These are phyloP conservation scores for Strobilomyces echinocephalus DNA, from an alignment of 768 basidiomycete species.

Conservation along the genomic window DNA sequence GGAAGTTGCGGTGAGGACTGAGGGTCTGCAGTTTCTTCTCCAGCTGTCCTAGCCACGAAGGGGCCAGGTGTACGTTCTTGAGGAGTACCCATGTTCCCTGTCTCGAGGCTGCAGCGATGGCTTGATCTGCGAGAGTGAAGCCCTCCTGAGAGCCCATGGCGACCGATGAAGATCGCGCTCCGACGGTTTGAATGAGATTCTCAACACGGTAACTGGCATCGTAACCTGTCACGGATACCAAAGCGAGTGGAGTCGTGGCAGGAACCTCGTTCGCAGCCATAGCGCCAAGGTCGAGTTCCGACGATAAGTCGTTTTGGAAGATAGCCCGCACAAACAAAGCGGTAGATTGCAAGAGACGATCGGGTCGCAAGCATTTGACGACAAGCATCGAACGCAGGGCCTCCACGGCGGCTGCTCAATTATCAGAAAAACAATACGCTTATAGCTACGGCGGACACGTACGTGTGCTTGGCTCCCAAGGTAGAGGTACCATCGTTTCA, in stretches of 20 bases:
- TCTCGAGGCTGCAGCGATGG: conserved; percentile 86
- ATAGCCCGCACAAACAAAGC: conserved; percentile 68
- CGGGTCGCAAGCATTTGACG: conserved; percentile 89
- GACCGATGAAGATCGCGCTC: conserved; percentile 77
- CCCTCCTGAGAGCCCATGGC: conserved; percentile 99
- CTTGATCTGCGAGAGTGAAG: conserved; percentile 93
- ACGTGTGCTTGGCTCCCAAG: conserved; percentile 80
- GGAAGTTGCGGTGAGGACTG: conserved; percentile 85
- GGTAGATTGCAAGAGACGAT: conserved; percentile 82
- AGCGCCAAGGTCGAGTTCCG: conserved; percentile 67
- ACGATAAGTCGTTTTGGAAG: conserved; percentile 78
- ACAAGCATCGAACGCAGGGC: conserved; percentile 73
- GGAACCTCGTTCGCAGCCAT: conserved; percentile 80
- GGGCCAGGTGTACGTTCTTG: conserved; percentile 96
- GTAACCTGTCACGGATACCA: conserved; percentile 92
- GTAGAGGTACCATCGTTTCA: conserved; percentile 64
- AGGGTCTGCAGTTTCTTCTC: conserved; percentile 96
- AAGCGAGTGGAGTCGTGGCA: conserved; percentile 77
- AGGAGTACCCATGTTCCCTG: conserved; percentile 95
- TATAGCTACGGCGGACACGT: conserved; percentile 30
- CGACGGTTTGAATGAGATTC: conserved; percentile 73
- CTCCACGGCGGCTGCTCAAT: conserved; percentile 55
- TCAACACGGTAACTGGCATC: conserved; percentile 98
- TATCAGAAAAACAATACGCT: conserved; percentile 11
- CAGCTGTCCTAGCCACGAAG: conserved; percentile 91